Evolutionary conservation across 2,329 filamentous ascomycete species (phyloP), one percentile per base, ranked within the genome.

Genomic region (Nigrospora osmanthi): DNA sequence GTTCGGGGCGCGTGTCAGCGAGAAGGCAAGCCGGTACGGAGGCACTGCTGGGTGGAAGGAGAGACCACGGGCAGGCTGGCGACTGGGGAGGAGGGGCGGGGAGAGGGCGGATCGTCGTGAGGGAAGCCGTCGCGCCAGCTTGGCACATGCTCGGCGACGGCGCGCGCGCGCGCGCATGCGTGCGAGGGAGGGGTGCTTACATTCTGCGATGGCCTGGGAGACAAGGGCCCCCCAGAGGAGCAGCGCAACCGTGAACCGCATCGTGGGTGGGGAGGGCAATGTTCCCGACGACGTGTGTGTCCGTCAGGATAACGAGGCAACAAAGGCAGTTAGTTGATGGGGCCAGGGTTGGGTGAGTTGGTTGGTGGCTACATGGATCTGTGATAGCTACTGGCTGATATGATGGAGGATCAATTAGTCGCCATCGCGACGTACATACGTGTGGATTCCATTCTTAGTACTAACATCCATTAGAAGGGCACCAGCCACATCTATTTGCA

Each of bases 141-240:
- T 17, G 42, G n/a, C 19, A 13, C 14, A 11, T 19, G 16, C 23
- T 41, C 16, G n/a, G 5, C 14, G 14, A 15, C 15, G 37, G 6
- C 11, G 13, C 4, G 13, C 16, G 14, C 12, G 14, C 14, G 15
- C n/a, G 10, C 9, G 10, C 9, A 11, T 13, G n/a, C n/a, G 30
- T 10, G 10, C n/a, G 33, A 35, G 12, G 10, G 33, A 35, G 33
- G 11, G 30, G 14, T 16, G 56, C 68, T 57, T 61, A 75, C 72
- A 70, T 33, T 63, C 57, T 54, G 74, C 73, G 19, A 54, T 52
- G 4, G 52, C 57, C 15, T 62, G 48, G 12, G 59, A 61, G 32
- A 56, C 45, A n/a, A 66, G 47, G 11, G 52, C 49, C 39, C 58
- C 58, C 40, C 61, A 32, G 28, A 64, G 44, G 44, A 63, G 52